Conservation (phyloP, 2,329 filamentous ascomycete genomes). For the Xylariales sp. region DNA sequence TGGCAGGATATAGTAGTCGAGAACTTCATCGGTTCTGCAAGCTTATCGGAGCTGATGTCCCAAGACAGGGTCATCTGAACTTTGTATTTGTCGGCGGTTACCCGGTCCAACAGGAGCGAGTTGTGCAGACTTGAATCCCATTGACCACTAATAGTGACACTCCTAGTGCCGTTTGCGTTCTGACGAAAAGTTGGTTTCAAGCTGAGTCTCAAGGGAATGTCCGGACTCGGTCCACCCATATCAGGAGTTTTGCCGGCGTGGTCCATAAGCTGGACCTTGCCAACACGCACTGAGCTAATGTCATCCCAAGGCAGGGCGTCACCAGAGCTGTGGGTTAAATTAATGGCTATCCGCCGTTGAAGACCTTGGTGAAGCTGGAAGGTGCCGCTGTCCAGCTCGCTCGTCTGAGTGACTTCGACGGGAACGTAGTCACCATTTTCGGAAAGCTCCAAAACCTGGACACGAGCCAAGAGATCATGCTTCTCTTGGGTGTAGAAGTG, state of each 20-base stretch:
- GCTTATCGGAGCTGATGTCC: conserved; percentile 77
- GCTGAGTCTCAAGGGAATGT: conserved; percentile 73
- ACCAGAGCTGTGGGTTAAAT: conserved; percentile 85
- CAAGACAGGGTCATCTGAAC: conserved; percentile 84
- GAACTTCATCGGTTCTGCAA: conserved; percentile 87
- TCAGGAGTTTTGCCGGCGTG: conserved; percentile 80
- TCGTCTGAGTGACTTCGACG: conserved; percentile 86
- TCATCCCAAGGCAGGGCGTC: conserved; percentile 87
- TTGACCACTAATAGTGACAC: conserved; percentile 80
- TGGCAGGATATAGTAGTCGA: conserved; percentile 76
- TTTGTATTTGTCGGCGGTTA: conserved; percentile 86
- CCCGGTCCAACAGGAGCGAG: conserved; percentile 87
- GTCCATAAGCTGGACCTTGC: conserved; percentile 78
- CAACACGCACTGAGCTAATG: conserved; percentile 70
- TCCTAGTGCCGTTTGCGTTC: conserved; percentile 85
- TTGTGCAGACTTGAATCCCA: conserved; percentile 95
- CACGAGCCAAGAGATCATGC: conserved; percentile 82
- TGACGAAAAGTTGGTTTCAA: conserved; percentile 74
- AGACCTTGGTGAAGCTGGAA: conserved; percentile 95
- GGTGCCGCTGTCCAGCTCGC: conserved; percentile 77
- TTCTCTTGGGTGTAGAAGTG: conserved; percentile 93
- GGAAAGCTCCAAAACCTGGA: conserved; percentile 87
- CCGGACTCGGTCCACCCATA: conserved; percentile 64
- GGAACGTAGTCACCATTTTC: conserved; percentile 88
- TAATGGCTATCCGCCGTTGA: conserved; percentile 81